Base-by-base conservation (phyloP, 805 yeast species). In the Cyberlindnera saturnus region DNA sequence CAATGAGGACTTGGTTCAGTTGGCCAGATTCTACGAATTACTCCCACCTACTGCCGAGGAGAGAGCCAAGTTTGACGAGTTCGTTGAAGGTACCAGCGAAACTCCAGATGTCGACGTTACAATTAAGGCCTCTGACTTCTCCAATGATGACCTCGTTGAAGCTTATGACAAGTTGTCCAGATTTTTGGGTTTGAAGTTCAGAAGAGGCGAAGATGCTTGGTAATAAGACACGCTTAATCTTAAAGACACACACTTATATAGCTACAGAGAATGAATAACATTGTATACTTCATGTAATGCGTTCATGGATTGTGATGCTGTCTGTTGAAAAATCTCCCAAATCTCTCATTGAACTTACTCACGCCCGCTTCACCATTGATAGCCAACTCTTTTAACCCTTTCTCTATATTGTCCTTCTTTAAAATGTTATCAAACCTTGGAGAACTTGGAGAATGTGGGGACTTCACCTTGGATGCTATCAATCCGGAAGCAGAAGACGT, bases 11-110 rank as follows among this genome's bases (percentile, higher is more conserved):
- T 56, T 86, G 34, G 66, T 82, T 19, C 68, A 70, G 37, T 66
- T 87, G 51, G 75, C 85, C 34, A 73, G 77, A 49, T 88, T 82
- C 59, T 89, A 86, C 67, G 96, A 87, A 56, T 63, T 87, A 43
- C 63, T 87, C 34, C 82, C 88, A n/a, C 79, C 85, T 28, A 72
- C 75, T 28, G 66, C 67, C 33, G 74, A 74, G 47, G 82, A 81
- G 52, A 71, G 74, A 39, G 73, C 73, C 31, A 66, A 67, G 45
- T 61, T 77, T 51, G 73, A 72, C 39, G 77, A 76, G 23, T 72
- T 72, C 39, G 56, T 78, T 43, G 76, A 70, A 29, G 81, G 77
- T 16, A 74, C 78, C 45, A 62, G 71, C 13, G 66, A 67, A 26
- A 60, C 68, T 69, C 41, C 69, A 62, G 45, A 51, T 3, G 42